Percentiles rank a stretch among this genome's conserved stretches.
These are phyloP conservation scores for Tuber calosporum DNA, from an alignment of 495 filamentous ascomycete genomes.

Conservation along the genomic window DNA sequence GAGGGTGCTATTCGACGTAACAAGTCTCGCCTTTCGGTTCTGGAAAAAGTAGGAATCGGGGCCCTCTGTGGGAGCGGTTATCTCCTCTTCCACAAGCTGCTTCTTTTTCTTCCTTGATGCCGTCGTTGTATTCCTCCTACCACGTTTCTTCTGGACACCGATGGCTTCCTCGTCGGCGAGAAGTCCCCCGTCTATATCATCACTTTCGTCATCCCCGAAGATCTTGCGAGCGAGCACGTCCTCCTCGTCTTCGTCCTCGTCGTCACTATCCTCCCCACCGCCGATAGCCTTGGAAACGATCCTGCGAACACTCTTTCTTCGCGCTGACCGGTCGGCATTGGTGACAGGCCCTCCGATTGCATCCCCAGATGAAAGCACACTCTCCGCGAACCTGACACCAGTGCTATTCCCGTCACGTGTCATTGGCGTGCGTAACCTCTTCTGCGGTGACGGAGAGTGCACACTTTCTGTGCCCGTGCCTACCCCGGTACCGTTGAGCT, in stretches of 20 bases:
- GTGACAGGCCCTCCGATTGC: constrained; percentile 20
- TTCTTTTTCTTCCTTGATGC: constrained; percentile 43
- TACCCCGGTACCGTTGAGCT: constrained; percentile 19
- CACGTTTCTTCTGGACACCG: constrained; percentile 40
- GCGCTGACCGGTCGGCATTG: constrained; percentile 73
- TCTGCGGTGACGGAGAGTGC: constrained; percentile 36
- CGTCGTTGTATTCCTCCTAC: constrained; percentile 7
- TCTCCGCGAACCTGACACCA: constrained; percentile 25
- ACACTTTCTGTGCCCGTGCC: constrained; percentile 21
- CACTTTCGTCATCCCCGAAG: constrained; percentile 49
- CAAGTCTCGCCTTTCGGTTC: constrained; percentile 68
- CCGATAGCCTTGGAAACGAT: constrained; percentile 31
- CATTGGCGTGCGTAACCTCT: constrained; percentile 25
- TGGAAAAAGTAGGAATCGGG: constrained; percentile 92
- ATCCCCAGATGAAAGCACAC: constrained; percentile 14
- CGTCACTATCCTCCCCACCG: constrained; percentile 49
- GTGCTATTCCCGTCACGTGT: constrained; percentile 27
- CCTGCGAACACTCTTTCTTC: constrained; percentile 66
- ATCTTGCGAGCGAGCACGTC: constrained; percentile 68
- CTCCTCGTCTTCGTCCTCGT: constrained; percentile 68
- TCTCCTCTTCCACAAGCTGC: constrained; percentile 40
- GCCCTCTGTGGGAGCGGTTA: constrained; percentile 65
- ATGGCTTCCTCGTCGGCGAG: constrained; percentile 38
- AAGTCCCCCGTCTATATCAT: constrained; percentile 48
- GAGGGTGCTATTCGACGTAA: constrained; percentile 82